A percentile compares a stretch with the other conserved stretches of the same genome.
These are phyloP conservation scores for Chlorella sp. DNA, from an alignment of 139 green algal species.

Conservation along the genomic window DNA sequence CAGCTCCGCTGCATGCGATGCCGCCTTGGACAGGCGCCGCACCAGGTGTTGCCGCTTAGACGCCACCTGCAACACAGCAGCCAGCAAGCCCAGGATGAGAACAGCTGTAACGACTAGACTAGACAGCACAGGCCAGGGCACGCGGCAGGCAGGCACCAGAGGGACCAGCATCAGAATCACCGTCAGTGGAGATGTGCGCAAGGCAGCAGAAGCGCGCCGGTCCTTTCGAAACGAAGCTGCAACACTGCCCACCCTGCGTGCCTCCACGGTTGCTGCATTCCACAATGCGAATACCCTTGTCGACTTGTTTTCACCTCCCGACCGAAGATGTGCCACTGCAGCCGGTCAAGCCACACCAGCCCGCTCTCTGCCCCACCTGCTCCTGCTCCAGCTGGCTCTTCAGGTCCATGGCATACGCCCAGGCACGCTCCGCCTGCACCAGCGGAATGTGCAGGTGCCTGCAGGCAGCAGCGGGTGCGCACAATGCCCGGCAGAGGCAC, in stretches of 20 bases:
- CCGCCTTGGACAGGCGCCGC: conserved; percentile 77
- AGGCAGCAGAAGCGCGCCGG: too few relatives aligned
- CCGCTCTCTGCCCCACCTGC: neutral
- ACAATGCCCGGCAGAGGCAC: neutral
- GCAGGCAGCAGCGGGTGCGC: conserved; percentile 19
- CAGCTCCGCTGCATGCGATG: conserved; percentile 66
- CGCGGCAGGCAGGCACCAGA: too few relatives aligned
- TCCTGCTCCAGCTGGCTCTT: conserved; percentile 78
- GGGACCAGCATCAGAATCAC: too few relatives aligned
- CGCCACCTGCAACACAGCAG: neutral
- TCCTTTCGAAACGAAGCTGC: too few relatives aligned
- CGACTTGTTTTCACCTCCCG: neutral
- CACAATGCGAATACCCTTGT: neutral
- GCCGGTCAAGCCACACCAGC: too few relatives aligned
- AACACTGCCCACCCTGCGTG: too few relatives aligned
- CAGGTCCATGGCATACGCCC: conserved; percentile 90
- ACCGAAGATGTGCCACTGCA: neutral
- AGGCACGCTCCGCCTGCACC: conserved; percentile 87
- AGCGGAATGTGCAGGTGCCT: conserved; percentile 90
- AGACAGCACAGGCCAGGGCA: too few relatives aligned
- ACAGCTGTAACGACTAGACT: too few relatives aligned
- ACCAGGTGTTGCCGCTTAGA: conserved; percentile 78
- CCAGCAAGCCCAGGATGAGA: too few relatives aligned
- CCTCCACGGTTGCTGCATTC: too few relatives aligned
- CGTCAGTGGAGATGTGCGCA: too few relatives aligned